Conservation (phyloP, 768 basidiomycete species). For the Harrya chromipes region DNA sequence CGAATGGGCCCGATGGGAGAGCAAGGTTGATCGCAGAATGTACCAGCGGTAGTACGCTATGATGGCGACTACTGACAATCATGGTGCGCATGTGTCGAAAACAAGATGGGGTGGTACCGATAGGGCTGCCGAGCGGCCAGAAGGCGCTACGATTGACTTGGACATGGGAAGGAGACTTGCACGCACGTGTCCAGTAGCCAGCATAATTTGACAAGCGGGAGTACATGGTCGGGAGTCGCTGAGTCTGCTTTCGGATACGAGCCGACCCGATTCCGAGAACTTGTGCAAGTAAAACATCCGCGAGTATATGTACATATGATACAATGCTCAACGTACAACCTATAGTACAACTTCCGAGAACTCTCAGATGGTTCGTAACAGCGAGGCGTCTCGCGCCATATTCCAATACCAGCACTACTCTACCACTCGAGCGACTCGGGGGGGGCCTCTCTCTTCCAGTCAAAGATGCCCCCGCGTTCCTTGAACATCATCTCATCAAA, state of each 20-base stretch:
- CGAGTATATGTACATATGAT: too few relatives aligned
- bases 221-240: not conserved
- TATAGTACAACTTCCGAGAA: too few relatives aligned
- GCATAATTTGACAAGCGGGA: not conserved
- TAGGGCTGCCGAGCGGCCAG: not conserved
- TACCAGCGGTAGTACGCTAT: constrained; percentile 22
- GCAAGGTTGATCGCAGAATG: constrained; percentile 24
- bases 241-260: too few relatives aligned
- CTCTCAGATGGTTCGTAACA: too few relatives aligned
- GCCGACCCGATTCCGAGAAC: too few relatives aligned
- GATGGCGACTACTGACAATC: not conserved
- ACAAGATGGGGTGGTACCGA: not conserved
- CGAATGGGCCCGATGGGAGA: constrained; percentile 25
- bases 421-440: constrained; percentile 1
- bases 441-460: constrained; percentile 29
- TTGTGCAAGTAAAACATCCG: too few relatives aligned
- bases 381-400: too few relatives aligned
- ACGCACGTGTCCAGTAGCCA: not conserved
- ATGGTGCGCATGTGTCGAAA: constrained; percentile 1
- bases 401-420: too few relatives aligned
- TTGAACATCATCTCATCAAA: constrained; percentile 33
- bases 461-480: constrained; percentile 34
- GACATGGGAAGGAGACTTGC: not conserved
- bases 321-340: too few relatives aligned
- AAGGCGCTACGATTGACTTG: not conserved